Base-by-base conservation (phyloP, 2,329 filamentous ascomycete species). In the Diaporthe helianthi region DNA sequence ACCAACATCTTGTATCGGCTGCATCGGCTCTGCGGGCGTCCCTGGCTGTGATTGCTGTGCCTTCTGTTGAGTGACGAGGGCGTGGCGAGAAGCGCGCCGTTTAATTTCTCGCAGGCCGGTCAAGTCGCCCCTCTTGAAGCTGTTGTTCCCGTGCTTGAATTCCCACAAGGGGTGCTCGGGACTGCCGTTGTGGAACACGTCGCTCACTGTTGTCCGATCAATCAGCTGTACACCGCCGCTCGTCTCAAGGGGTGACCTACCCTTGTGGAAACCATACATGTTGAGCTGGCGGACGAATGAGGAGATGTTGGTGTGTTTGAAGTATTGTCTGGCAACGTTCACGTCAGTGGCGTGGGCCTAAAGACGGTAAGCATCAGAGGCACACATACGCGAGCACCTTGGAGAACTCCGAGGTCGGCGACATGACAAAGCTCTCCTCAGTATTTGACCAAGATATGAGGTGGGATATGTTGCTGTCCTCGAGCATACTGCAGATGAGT, bases 191-290 rank as follows among this genome's bases (percentile, higher is more conserved):
- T 98, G 95, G 78, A 98, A 99, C 26, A 98, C 96, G 79, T 99
- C 96, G 83, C 96, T 98, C 76, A 98, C 96, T 98, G 76, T 8
- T 24, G 52, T 51, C 13, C 51, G 67, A 70, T 79, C 60, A 66
- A 70, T 79, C 63, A 78, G 74, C 74, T 65, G 73, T 71, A 49
- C 69, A 67, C 26, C 31, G 24, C 33, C 15, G 52, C 8, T 55
- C 71, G 64, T 53, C 47, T 41, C 49, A 7, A 36, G 26, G 19
- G 51, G 65, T 26, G 24, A 76, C 78, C 55, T 75, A 97, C 94
- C 94, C 92, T 99, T 99, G 79, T 99, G 96, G 80, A 99, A 99
- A 8, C 96, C 96, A 76, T 99, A 99, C 96, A 99, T 99, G 79
- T 99, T 99, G 63, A 99, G 83, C 82, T 99, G 96, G 60, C 96